Evolutionary conservation across 169 alveolate genomes (phyloP).

Genomic region (Ichthyophthirius multifiliis): DNA sequence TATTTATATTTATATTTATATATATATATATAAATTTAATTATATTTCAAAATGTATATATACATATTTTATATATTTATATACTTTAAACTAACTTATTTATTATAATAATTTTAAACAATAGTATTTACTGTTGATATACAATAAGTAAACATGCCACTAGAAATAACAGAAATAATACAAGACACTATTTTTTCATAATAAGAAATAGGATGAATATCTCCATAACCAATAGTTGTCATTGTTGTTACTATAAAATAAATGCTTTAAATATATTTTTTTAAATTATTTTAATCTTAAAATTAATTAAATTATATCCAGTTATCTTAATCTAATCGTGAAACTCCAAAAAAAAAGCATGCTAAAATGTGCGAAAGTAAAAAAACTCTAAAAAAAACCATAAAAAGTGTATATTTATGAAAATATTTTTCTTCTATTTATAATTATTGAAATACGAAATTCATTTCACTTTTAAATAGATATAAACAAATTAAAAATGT

Average conservation of each 20-base stretch:
- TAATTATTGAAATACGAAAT: neutral
- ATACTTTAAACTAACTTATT: neutral
- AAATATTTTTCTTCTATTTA: neutral
- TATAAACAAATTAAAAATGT: neutral
- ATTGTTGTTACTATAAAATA: neutral
- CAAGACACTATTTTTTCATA: neutral
- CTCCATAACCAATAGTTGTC: neutral
- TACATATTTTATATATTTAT: too few relatives aligned
- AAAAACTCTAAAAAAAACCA: neutral
- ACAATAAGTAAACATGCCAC: neutral
- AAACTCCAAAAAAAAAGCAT: neutral
- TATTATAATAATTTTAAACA: neutral
- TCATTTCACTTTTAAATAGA: neutral
- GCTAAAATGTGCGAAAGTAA: neutral
- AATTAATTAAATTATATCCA: neutral
- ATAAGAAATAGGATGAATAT: neutral
- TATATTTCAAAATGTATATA: too few relatives aligned
- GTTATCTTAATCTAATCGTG: neutral
- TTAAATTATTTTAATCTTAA: neutral
- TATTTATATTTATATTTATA: too few relatives aligned
- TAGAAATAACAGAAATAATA: neutral
- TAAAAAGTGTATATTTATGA: neutral
- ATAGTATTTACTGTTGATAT: neutral
- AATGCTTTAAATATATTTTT: neutral
- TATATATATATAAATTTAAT: too few relatives aligned